Percentiles rank a stretch among this genome's conserved stretches.
phyloP scores from a whole-genome alignment of 2,329 filamentous ascomycete species.

The Pseudogymnoascus sp. region DNA sequence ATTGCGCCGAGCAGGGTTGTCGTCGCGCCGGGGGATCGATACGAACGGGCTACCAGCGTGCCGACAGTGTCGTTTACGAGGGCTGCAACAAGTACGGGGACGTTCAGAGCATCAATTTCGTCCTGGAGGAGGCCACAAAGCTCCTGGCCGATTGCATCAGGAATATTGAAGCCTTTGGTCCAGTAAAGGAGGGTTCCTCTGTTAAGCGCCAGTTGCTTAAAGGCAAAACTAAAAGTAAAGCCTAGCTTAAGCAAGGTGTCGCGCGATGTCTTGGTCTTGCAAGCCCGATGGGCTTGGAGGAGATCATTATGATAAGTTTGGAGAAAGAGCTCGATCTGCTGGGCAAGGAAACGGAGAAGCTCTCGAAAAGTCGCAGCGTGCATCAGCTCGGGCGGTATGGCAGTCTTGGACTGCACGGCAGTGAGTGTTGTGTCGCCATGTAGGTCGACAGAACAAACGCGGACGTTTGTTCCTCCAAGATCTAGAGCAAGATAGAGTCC shows the following conservation, averaged over 20 bases:
- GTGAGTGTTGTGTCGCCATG: constrained; percentile 94
- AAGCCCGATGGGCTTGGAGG: constrained; percentile 62
- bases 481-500: constrained; percentile 95
- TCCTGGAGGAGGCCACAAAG: constrained; percentile 82
- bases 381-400: constrained; percentile 88
- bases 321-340: constrained; percentile 85
- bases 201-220: constrained; percentile 90
- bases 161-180: constrained; percentile 98
- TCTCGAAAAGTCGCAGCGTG: constrained; percentile 75
- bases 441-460: constrained; percentile 88
- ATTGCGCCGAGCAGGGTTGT: constrained; percentile 89
- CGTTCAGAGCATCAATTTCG: constrained; percentile 76
- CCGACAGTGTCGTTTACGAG: constrained; percentile 97
- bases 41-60: constrained; percentile 94
- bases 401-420: constrained; percentile 84
- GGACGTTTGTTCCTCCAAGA: constrained; percentile 96
- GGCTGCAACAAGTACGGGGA: constrained; percentile 91
- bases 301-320: constrained; percentile 80
- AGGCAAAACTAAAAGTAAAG: constrained; percentile 98
- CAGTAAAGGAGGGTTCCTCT: constrained; percentile 89
- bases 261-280: constrained; percentile 52
- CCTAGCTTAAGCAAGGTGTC: constrained; percentile 84
- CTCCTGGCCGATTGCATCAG: constrained; percentile 89
- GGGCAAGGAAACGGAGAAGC: constrained; percentile 85
- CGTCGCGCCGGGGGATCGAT: constrained; percentile 81